These are phyloP conservation scores for Anacardium occidentale DNA, from an alignment of 345 rosid species.

Conservation along the genomic window DNA sequence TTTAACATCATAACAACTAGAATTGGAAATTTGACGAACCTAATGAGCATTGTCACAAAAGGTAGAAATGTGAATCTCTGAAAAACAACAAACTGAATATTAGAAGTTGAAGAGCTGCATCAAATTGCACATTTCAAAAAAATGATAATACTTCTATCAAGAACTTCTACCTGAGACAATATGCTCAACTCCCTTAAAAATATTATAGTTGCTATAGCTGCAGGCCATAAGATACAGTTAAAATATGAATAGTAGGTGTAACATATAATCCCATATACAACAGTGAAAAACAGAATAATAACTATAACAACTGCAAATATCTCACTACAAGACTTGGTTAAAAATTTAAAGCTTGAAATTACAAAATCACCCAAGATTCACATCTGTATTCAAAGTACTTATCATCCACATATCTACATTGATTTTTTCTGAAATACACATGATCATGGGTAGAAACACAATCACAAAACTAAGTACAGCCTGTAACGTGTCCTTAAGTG, in stretches of 20 bases:
- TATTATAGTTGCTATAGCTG: slow-evolving; percentile 71
- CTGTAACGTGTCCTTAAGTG: not conserved
- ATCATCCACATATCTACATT: not conserved
- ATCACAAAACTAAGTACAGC: not conserved
- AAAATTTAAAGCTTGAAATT: not conserved
- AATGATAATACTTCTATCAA: slow-evolving; percentile 5
- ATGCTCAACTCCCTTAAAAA: slow-evolving; percentile 61
- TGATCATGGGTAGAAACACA: not conserved
- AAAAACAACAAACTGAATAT: slow-evolving; percentile 18
- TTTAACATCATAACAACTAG: not conserved
- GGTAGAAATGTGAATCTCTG: slow-evolving; percentile 51
- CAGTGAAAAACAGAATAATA: not conserved
- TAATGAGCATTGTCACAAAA: slow-evolving; percentile 45
- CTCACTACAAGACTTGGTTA: not conserved
- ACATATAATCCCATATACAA: not conserved
- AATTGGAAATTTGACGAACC: slow-evolving; percentile 38
- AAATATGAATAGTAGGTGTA: not conserved
- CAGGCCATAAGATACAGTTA: slow-evolving; percentile 31
- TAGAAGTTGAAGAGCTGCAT: not conserved
- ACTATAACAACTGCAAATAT: not conserved
- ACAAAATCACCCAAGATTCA: not conserved
- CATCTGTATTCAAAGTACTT: not conserved
- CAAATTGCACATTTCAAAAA: not conserved
- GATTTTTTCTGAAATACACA: not conserved
- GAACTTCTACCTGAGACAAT: slow-evolving; percentile 49